Conservation (phyloP, 768 basidiomycete species). For the Hortiboletus campestris region DNA sequence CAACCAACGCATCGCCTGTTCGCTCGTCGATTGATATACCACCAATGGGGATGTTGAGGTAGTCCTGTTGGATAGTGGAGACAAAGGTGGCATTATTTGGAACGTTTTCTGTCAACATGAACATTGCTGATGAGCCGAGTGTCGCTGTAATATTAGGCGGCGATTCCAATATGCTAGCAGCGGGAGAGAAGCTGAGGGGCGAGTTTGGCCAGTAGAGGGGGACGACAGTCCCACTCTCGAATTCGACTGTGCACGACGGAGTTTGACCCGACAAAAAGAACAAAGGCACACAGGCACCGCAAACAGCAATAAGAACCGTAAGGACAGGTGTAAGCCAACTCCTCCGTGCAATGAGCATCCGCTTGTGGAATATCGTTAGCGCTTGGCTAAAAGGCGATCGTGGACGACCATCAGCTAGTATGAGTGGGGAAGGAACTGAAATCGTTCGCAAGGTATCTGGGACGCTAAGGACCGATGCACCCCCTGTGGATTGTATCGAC, state of each 20-base stretch:
- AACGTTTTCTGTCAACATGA: constrained; percentile 41
- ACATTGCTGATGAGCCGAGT: constrained; percentile 42
- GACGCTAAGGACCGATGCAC: neutral
- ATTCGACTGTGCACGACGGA: constrained; percentile 48
- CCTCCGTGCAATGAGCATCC: constrained; percentile 57
- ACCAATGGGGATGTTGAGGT: constrained; percentile 56
- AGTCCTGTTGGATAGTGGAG: constrained; percentile 47
- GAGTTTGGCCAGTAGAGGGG: constrained; percentile 58
- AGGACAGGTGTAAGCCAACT: constrained; percentile 69
- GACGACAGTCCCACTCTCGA: constrained; percentile 35
- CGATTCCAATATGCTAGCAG: constrained; percentile 44
- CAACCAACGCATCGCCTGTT: constrained; percentile 53
- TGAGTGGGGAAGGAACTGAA: constrained; percentile 9
- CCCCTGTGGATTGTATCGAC: constrained; percentile 12
- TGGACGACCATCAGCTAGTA: constrained; percentile 46
- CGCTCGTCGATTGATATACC: constrained; percentile 62
- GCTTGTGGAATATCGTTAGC: constrained; percentile 71
- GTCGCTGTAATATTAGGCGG: constrained; percentile 52
- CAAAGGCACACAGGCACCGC: constrained; percentile 65
- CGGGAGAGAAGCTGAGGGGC: constrained; percentile 32
- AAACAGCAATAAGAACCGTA: constrained; percentile 51
- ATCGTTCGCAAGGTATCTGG: neutral
- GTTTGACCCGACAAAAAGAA: constrained; percentile 55
- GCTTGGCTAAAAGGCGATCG: constrained; percentile 63
- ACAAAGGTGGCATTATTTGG: constrained; percentile 61